Conservation (phyloP, 2,329 filamentous ascomycete species). For the Microcyclospora tardicrescens region DNA sequence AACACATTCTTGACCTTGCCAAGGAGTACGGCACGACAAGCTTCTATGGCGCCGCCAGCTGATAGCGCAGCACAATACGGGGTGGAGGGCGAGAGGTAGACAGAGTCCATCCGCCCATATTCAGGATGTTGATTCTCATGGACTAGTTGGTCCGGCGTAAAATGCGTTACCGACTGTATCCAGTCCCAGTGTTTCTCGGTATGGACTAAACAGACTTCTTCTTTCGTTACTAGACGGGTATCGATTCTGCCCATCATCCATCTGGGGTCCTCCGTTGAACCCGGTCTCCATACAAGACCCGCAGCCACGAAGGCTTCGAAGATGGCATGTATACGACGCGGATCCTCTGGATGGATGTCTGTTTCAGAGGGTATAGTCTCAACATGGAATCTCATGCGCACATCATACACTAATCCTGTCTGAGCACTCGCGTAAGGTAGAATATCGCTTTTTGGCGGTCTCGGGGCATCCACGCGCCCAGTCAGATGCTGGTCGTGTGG, state of each 20-base stretch:
- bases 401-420: constrained; percentile 57
- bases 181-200: constrained; percentile 64
- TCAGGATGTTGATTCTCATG: constrained; percentile 54
- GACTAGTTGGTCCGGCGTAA: constrained; percentile 12
- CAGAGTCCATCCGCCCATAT: constrained; percentile 29
- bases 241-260: constrained; percentile 55
- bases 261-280: constrained; percentile 27
- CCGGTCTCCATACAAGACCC: constrained; percentile 43
- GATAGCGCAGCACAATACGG: constrained; percentile 65
- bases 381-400: constrained; percentile 88
- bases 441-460: constrained; percentile 21
- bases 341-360: constrained; percentile 88
- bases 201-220: constrained; percentile 74
- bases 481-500: constrained; percentile 5
- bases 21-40: constrained; percentile 76
- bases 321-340: constrained; percentile 80
- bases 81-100: constrained; percentile 29
- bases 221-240: constrained; percentile 60
- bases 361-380: constrained; percentile 46
- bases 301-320: constrained; percentile 76
- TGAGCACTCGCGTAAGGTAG: constrained; percentile 26
- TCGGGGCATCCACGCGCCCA: constrained; percentile 13
- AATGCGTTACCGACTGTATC: constrained; percentile 48
- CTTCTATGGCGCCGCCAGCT: constrained; percentile 88
- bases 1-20: constrained; percentile 86